Evolutionary conservation across 2,329 filamentous ascomycete genomes (phyloP).

Genomic region (Aspergillus pseudoglaucus): DNA sequence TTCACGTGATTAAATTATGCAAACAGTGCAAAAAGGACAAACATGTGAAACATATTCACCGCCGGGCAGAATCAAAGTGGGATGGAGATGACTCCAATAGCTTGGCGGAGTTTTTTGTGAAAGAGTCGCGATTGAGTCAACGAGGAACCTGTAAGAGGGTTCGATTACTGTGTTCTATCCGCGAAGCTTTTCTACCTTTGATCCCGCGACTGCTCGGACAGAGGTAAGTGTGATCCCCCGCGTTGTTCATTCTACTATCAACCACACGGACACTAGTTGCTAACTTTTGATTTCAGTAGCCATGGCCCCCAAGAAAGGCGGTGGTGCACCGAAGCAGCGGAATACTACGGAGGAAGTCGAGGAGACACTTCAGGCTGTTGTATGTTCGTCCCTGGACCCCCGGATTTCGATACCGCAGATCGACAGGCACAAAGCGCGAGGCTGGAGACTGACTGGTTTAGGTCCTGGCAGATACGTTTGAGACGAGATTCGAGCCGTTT

Average conservation of each 20-base stretch:
- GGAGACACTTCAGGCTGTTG: slow-evolving; percentile 58
- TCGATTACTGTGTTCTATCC: not conserved
- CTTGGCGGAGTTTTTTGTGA: slow-evolving; percentile 29
- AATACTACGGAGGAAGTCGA: slow-evolving; percentile 53
- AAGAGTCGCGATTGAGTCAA: too few species aligned
- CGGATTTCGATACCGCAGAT: not conserved
- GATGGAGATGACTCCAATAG: slow-evolving; percentile 15
- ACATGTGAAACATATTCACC: slow-evolving; percentile 8
- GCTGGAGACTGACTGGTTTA: slow-evolving; percentile 29
- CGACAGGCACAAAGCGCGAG: not conserved
- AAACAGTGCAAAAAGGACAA: slow-evolving; percentile 19
- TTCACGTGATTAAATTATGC: slow-evolving; percentile 10
- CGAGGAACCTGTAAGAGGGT: not conserved
- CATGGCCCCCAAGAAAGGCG: slow-evolving; percentile 33
- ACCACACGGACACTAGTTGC: not conserved
- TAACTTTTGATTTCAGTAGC: not conserved
- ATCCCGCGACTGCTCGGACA: not conserved
- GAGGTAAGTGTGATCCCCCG: not conserved
- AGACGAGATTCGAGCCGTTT: slow-evolving; percentile 84
- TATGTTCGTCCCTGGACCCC: slow-evolving; percentile 28
- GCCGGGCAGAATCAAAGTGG: slow-evolving; percentile 6
- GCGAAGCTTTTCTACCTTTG: not conserved
- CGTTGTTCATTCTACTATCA: not conserved
- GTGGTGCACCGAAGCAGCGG: slow-evolving; percentile 23
- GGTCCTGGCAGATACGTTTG: slow-evolving; percentile 91